Percentiles rank a stretch among this genome's conserved stretches.
Conservation (phyloP, 768 basidiomycete genomes). For the Suillus subluteus region DNA sequence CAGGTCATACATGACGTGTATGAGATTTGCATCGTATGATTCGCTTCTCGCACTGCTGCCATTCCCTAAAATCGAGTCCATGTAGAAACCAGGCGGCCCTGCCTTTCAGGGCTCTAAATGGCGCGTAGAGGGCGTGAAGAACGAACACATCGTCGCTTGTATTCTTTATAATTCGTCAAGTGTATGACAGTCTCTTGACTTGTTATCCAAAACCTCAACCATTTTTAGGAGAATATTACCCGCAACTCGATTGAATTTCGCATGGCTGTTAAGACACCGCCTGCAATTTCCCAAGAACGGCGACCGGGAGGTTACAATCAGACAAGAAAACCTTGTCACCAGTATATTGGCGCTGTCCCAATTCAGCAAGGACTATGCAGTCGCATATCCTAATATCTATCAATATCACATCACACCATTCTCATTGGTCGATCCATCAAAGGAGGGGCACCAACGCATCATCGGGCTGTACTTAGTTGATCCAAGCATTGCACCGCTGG, state of each 20-base stretch:
- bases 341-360: slow-evolving; percentile 47
- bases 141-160: slow-evolving; percentile 53
- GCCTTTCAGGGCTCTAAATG: slow-evolving; percentile 41
- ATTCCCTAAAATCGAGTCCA: slow-evolving; percentile 8
- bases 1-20: slow-evolving; percentile 48
- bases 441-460: slow-evolving; percentile 46
- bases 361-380: slow-evolving; percentile 40
- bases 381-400: slow-evolving; percentile 62
- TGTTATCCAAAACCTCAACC: background rate
- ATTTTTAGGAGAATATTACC: slow-evolving; percentile 48
- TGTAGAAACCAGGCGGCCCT: slow-evolving; percentile 38
- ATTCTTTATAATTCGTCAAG: slow-evolving; percentile 44
- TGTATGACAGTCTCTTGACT: slow-evolving; percentile 35
- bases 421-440: slow-evolving; percentile 41
- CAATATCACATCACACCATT: slow-evolving; percentile 49
- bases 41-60: background rate
- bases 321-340: slow-evolving; percentile 50
- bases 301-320: slow-evolving; percentile 43
- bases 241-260: slow-evolving; percentile 45
- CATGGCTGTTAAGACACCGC: slow-evolving; percentile 54
- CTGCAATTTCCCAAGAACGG: slow-evolving; percentile 33
- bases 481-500: slow-evolving; percentile 43
- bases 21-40: slow-evolving; percentile 46
- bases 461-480: slow-evolving; percentile 54
- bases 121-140: slow-evolving; percentile 58